phyloP scores from a whole-genome alignment of 306 rosid genomes.

The Inga oerstediana region DNA sequence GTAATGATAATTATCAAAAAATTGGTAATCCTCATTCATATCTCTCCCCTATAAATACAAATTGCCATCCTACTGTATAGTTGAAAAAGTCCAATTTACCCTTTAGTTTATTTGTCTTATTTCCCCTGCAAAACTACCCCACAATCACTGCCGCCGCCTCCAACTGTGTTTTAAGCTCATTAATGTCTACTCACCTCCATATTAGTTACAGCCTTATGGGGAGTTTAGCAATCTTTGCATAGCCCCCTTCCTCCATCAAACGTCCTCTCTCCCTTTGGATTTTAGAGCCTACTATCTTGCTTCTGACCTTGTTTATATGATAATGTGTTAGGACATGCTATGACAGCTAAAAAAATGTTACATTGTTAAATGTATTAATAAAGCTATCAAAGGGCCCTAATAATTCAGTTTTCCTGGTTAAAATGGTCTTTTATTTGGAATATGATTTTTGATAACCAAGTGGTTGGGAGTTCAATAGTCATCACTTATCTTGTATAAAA shows the following conservation, averaged over 20 bases:
- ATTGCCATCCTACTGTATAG: no score
- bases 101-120: no score
- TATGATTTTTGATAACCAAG: neutral
- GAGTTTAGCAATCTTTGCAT: neutral
- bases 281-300: neutral
- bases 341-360: neutral
- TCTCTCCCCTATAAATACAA: no score
- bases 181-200: neutral
- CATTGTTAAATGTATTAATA: neutral
- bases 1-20: no score
- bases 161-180: neutral
- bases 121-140: no score
- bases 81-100: no score
- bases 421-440: neutral
- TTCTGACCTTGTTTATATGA: neutral
- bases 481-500: neutral
- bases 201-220: neutral
- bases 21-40: no score
- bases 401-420: neutral
- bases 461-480: neutral
- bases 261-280: neutral
- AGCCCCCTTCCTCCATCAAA: neutral
- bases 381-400: neutral
- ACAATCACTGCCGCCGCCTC: no score
- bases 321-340: neutral